Evolutionary conservation across 202 grass and related monocot genomes (phyloP).

Genomic region (Panicum virgatum): DNA sequence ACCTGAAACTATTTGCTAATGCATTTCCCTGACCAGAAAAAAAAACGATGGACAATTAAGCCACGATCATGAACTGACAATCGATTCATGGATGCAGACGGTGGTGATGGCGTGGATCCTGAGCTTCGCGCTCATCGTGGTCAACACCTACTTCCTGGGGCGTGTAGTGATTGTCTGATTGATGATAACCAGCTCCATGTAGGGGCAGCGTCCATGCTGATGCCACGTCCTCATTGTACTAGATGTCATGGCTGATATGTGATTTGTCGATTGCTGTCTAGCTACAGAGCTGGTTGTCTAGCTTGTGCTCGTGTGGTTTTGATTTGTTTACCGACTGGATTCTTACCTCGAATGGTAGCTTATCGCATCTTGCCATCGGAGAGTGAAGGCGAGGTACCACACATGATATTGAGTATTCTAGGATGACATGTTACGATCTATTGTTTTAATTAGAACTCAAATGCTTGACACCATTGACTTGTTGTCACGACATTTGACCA

Average conservation of each 20-base stretch:
- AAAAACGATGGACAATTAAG: too few species aligned
- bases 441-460: too few species aligned
- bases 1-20: background rate
- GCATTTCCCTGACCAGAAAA: too few species aligned
- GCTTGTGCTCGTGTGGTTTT: too few species aligned
- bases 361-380: too few species aligned
- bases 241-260: background rate
- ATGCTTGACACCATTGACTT: too few species aligned
- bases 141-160: constrained; percentile 70
- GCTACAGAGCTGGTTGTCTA: background rate
- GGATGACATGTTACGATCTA: too few species aligned
- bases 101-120: constrained; percentile 51
- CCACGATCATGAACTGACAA: background rate
- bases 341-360: too few species aligned
- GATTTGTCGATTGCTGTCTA: background rate
- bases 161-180: background rate
- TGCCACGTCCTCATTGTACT: background rate
- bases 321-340: too few species aligned
- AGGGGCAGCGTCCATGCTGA: background rate
- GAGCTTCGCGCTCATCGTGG: constrained; percentile 38
- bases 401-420: too few species aligned
- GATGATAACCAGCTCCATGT: background rate
- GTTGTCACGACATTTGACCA: too few species aligned
- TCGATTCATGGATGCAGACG: constrained; percentile 25
- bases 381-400: too few species aligned